phyloP scores from a whole-genome alignment of 805 yeast genomes.

The Teunomyces funiuensis region DNA sequence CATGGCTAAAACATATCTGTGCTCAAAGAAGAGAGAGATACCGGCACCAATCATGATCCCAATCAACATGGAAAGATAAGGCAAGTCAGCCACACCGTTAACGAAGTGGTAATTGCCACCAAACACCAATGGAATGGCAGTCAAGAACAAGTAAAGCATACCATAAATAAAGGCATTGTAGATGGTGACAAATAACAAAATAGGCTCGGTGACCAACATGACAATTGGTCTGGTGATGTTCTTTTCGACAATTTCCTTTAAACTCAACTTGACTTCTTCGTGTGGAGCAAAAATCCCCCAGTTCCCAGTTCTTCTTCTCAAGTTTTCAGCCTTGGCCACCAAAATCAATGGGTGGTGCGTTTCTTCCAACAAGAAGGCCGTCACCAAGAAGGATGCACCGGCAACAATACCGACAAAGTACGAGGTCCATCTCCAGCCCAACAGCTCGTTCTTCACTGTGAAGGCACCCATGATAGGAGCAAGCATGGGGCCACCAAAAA shows the following conservation, averaged over 20 bases:
- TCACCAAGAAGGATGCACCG: constrained; percentile 28
- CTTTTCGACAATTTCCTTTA: constrained; percentile 35
- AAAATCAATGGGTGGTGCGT: constrained; percentile 41
- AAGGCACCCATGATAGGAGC: constrained; percentile 66
- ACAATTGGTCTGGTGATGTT: constrained; percentile 38
- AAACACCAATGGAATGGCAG: constrained; percentile 48
- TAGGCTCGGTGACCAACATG: constrained; percentile 43
- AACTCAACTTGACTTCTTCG: constrained; percentile 30
- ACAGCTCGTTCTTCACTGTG: constrained; percentile 34
- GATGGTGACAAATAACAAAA: constrained; percentile 42
- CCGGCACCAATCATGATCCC: constrained; percentile 37
- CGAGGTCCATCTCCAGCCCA: constrained; percentile 60
- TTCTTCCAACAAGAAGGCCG: constrained; percentile 35
- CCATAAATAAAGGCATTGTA: constrained; percentile 53
- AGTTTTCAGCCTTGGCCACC: constrained; percentile 31
- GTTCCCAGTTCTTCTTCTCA: constrained; percentile 41
- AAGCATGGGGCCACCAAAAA: constrained; percentile 75
- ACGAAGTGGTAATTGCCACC: constrained; percentile 28
- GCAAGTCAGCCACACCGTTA: constrained; percentile 25
- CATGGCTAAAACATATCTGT: constrained; percentile 28
- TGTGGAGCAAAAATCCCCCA: constrained; percentile 42
- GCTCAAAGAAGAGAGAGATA: constrained; percentile 28
- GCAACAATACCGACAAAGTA: constrained; percentile 50
- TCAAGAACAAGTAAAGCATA: constrained; percentile 44
- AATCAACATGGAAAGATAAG: constrained; percentile 34